Percentiles rank a stretch among this genome's conserved stretches.
These are phyloP conservation scores for Juglanconis juglandina DNA, from an alignment of 2,329 filamentous ascomycete species.

Conservation along the genomic window DNA sequence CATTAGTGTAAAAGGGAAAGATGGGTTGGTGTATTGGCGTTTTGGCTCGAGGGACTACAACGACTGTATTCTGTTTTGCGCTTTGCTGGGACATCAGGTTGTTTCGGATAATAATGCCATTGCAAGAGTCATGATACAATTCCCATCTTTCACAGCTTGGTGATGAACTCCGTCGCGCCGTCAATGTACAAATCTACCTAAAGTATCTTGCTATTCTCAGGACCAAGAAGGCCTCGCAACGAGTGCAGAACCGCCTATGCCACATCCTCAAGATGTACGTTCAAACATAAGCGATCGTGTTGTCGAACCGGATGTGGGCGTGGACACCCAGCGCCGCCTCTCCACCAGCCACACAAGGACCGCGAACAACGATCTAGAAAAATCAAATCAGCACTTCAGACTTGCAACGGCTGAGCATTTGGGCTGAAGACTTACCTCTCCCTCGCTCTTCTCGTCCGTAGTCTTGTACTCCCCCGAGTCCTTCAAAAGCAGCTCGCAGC, in stretches of 20 bases:
- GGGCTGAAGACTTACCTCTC: slow-evolving; percentile 52
- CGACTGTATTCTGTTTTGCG: neutral
- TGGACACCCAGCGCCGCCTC: slow-evolving; percentile 61
- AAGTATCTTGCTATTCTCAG: neutral
- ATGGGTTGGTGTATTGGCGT: slow-evolving; percentile 11
- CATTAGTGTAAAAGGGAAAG: neutral
- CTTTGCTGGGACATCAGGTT: neutral
- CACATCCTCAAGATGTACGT: neutral
- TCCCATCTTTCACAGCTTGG: neutral
- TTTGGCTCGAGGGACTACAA: slow-evolving; percentile 4
- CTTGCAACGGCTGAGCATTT: neutral
- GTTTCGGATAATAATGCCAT: neutral
- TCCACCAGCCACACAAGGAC: slow-evolving; percentile 69
- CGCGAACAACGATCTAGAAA: slow-evolving; percentile 63
- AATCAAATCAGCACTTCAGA: slow-evolving; percentile 13
- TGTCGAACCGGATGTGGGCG: slow-evolving; percentile 66
- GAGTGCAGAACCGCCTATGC: neutral
- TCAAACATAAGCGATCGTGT: slow-evolving; percentile 62
- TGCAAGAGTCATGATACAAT: neutral
- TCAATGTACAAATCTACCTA: neutral
- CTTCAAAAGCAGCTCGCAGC: slow-evolving; percentile 72
- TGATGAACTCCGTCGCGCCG: neutral
- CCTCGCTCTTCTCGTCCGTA: slow-evolving; percentile 58
- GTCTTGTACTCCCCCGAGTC: slow-evolving; percentile 60
- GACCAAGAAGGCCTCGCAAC: neutral